Evolutionary conservation across 2,329 filamentous ascomycete genomes (phyloP), one percentile per base, ranked within the genome.

Genomic region (Boeremia exigua): DNA sequence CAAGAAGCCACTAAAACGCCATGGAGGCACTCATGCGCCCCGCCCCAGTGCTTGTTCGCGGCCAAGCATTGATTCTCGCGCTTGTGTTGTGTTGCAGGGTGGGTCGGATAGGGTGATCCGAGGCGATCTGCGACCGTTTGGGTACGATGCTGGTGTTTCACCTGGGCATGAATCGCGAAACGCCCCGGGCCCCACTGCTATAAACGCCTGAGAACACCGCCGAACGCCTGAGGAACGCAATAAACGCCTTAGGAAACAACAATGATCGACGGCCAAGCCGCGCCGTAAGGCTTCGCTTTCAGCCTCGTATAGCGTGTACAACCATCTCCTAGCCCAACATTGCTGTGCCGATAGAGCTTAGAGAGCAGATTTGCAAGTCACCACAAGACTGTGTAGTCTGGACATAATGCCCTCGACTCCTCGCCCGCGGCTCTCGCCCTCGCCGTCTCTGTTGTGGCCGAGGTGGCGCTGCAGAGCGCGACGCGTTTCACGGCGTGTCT

Each of bases 111-210:
- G 32, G 37, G 33, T 25, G 44, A 45, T 45, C 48, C 48, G 54
- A 17, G 43, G 23, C 14, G 54, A 53, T 53, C 48, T 57, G 48
- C 48, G 48, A 54, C 48, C 23, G 25, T 57, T 50, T 32, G 37
- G 53, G 53, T 56, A 29, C 25, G 53, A 56, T 44, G 47, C 47
- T 56, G 53, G 42, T 57, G 54, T 57, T 57, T 57, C 54, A 54
- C 15, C 33, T 46, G 48, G 54, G 33, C 44, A 40, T 49, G 49
- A 46, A 25, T 48, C 44, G 15, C 48, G 44, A 53, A 52, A 57
- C 54, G 27, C 30, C 38, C 38, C n/a, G 25, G 33, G 48, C 4
- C 39, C 17, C n/a, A 48, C 27, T 45, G 36, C 33, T 33, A 38
- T 45, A 53, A 52, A 53, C 53, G 36, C 46, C 53, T 50, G 46